These are phyloP conservation scores for Hyphodiscus sp. DNA, from an alignment of 2,329 filamentous ascomycete genomes.

Conservation along the genomic window DNA sequence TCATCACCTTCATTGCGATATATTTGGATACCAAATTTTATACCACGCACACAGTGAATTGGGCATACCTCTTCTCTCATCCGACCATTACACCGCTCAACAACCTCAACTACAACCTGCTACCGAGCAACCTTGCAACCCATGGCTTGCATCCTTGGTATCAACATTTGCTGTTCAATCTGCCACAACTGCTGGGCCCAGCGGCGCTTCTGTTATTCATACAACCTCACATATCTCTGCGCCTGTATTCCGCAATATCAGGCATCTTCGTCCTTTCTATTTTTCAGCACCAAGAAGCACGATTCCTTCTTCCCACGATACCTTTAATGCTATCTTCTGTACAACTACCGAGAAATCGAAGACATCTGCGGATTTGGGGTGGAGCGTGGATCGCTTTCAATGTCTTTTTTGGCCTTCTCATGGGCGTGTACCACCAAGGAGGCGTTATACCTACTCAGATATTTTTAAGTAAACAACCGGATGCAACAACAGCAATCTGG, in stretches of 20 bases:
- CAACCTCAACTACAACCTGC: slow-evolving; percentile 70
- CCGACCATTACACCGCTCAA: slow-evolving; percentile 73
- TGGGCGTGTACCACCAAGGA: slow-evolving; percentile 79
- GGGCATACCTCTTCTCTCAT: slow-evolving; percentile 54
- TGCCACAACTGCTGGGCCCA: slow-evolving; percentile 67
- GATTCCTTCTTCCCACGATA: slow-evolving; percentile 69
- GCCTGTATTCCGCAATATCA: slow-evolving; percentile 67
- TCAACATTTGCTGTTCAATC: slow-evolving; percentile 65
- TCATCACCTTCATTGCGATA: slow-evolving; percentile 68
- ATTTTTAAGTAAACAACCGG: slow-evolving; percentile 61
- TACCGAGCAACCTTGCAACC: slow-evolving; percentile 61
- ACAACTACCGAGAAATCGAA: slow-evolving; percentile 52
- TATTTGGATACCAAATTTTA: slow-evolving; percentile 85
- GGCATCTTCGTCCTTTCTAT: slow-evolving; percentile 64
- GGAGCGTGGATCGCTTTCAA: slow-evolving; percentile 66
- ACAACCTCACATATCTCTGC: slow-evolving; percentile 49
- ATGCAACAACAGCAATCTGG: slow-evolving; percentile 63
- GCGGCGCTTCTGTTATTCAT: slow-evolving; percentile 55
- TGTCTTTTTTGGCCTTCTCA: slow-evolving; percentile 57
- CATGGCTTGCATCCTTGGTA: slow-evolving; percentile 77
- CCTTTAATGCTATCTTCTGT: slow-evolving; percentile 72
- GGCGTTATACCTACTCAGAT: slow-evolving; percentile 71
- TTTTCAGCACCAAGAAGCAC: slow-evolving; percentile 74
- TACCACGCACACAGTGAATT: slow-evolving; percentile 52
- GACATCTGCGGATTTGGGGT: slow-evolving; percentile 47